Percentiles rank a stretch among this genome's conserved stretches.
Evolutionary conservation across 2,329 filamentous ascomycete species (phyloP).

Genomic region (Pseudogymnoascus sp.): DNA sequence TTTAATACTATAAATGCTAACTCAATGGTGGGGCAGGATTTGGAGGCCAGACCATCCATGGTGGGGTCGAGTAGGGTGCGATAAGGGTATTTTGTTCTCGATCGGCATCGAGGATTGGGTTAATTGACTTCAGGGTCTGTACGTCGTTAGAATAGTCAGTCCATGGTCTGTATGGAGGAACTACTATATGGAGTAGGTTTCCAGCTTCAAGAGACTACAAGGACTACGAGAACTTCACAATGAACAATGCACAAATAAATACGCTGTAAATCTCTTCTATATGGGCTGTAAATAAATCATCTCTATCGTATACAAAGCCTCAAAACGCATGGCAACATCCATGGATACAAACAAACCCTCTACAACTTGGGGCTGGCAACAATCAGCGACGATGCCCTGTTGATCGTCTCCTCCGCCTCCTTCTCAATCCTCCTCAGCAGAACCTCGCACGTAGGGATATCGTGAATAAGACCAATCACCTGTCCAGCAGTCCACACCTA

Average conservation of each 20-base stretch:
- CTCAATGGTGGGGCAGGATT: not conserved
- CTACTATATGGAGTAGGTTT: not conserved
- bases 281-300: slow-evolving; percentile 2
- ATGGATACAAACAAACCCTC: not conserved
- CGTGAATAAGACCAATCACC: slow-evolving; percentile 82
- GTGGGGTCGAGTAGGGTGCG: not conserved
- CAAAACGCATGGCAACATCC: not conserved
- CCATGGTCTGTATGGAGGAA: not conserved
- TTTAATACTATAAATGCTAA: not conserved
- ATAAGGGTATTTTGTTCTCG: not conserved
- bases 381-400: slow-evolving; percentile 50
- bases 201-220: not conserved
- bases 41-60: not conserved
- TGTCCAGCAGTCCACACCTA: slow-evolving; percentile 96
- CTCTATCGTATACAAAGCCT: not conserved
- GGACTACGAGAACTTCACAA: not conserved
- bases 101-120: not conserved
- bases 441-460: slow-evolving; percentile 68
- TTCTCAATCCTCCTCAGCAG: slow-evolving; percentile 67
- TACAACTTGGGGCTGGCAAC: slow-evolving; percentile 52
- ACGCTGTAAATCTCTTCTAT: not conserved
- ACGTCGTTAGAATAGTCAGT: not conserved
- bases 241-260: not conserved
- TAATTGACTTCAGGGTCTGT: not conserved
- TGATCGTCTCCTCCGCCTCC: slow-evolving; percentile 63